These are phyloP conservation scores for Onygena corvina DNA, from an alignment of 2,329 filamentous ascomycete genomes.

Conservation along the genomic window DNA sequence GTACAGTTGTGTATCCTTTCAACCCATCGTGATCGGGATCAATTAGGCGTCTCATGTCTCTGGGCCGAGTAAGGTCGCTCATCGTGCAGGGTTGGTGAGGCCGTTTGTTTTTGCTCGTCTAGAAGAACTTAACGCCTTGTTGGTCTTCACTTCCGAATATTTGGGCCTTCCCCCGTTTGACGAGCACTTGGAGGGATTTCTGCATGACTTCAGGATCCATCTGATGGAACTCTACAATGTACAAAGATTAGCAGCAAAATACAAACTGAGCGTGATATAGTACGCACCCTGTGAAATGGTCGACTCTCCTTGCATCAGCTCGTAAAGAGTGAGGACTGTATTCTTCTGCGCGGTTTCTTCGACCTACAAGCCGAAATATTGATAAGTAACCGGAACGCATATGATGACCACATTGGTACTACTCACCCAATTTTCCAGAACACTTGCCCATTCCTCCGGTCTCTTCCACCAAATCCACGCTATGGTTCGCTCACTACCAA, in stretches of 20 bases:
- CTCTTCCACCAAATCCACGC: constrained; percentile 75
- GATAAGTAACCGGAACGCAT: constrained; percentile 20
- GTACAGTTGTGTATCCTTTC: too few relatives aligned
- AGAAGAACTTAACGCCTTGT: constrained; percentile 95
- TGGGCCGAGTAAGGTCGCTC: too few relatives aligned
- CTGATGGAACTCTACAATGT: constrained; percentile 60
- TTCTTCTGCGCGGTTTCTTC: constrained; percentile 83
- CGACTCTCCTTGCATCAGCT: constrained; percentile 76
- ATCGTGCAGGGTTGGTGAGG: too few relatives aligned
- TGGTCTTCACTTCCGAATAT: constrained; percentile 83
- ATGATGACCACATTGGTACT: too few relatives aligned
- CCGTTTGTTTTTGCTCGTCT: too few relatives aligned
- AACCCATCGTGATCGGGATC: too few relatives aligned
- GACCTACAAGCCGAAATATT: constrained; percentile 30
- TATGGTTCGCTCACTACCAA: constrained; percentile 41
- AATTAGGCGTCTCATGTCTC: too few relatives aligned
- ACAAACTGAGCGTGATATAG: background rate
- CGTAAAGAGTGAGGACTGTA: constrained; percentile 81
- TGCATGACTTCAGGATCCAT: constrained; percentile 73
- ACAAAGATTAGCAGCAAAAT: background rate
- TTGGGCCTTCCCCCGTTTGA: constrained; percentile 84
- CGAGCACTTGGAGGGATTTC: constrained; percentile 65
- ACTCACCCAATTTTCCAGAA: constrained; percentile 58
- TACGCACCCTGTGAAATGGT: constrained; percentile 54
- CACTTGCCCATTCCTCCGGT: constrained; percentile 78